Conservation (phyloP, 495 filamentous ascomycete species). For the Annulohypoxylon nitens region DNA sequence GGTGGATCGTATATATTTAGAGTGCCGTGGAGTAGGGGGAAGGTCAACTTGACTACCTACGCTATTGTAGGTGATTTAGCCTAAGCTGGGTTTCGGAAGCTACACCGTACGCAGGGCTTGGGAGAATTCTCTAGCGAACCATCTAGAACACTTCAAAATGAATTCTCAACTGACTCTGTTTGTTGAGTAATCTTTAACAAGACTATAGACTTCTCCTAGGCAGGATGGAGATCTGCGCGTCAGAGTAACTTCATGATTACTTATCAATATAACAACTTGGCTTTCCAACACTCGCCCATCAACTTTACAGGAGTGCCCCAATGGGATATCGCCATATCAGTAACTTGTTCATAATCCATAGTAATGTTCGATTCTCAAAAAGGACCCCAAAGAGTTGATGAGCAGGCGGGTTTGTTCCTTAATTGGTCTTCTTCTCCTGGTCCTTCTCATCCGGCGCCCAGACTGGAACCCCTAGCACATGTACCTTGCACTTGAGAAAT, state of each 20-base stretch:
- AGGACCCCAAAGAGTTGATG: neutral
- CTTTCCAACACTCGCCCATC: too few species aligned
- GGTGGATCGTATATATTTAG: constrained; percentile 15
- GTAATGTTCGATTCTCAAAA: neutral
- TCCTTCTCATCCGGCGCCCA: neutral
- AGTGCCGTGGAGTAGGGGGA: constrained; percentile 8
- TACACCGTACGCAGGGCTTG: neutral
- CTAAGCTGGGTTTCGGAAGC: constrained; percentile 31
- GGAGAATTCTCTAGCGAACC: neutral
- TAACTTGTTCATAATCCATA: neutral
- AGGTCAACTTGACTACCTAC: neutral
- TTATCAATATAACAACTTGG: too few species aligned
- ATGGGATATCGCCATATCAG: too few species aligned
- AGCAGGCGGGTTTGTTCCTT: neutral
- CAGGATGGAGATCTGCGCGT: neutral
- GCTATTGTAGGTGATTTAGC: constrained; percentile 34
- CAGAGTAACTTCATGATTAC: neutral
- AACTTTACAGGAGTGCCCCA: too few species aligned
- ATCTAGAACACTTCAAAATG: constrained; percentile 2
- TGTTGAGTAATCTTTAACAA: neutral
- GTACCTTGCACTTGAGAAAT: neutral
- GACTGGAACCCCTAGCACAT: neutral
- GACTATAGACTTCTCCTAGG: neutral
- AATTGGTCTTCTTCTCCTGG: neutral
- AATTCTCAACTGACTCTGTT: neutral